A percentile compares a stretch with the other conserved stretches of the same genome.
These are phyloP conservation scores for Fusarium subglutinans DNA, from an alignment of 2,329 filamentous ascomycete genomes.

Conservation along the genomic window DNA sequence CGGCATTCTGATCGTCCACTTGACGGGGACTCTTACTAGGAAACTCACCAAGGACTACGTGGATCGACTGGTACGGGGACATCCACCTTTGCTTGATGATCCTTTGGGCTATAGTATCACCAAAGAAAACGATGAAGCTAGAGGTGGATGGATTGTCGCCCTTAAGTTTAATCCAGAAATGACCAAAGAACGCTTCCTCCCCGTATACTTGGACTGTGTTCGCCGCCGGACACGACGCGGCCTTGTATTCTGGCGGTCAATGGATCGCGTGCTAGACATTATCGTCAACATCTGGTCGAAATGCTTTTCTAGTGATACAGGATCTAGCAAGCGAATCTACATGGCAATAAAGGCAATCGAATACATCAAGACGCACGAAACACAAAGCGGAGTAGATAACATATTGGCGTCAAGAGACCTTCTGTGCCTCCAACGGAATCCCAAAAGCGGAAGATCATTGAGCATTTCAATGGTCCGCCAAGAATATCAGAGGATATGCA, in stretches of 20 bases:
- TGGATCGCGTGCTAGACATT: neutral
- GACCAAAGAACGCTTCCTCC: neutral
- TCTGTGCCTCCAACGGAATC: fast-evolving
- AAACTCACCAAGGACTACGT: neutral
- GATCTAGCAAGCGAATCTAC: no score
- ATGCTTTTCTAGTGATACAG: no score
- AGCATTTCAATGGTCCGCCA: neutral
- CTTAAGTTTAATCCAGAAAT: neutral
- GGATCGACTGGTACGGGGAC: neutral
- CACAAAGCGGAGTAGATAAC: neutral
- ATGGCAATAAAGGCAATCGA: neutral
- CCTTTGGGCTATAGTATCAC: neutral
- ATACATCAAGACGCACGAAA: neutral
- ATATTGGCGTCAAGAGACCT: fast-evolving
- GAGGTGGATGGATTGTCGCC: neutral
- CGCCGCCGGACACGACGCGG: fast-evolving
- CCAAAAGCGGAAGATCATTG: neutral
- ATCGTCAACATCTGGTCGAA: neutral
- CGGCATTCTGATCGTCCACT: neutral
- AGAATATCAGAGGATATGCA: neutral
- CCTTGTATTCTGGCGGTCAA: neutral
- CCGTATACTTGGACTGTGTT: fast-evolving
- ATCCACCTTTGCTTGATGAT: neutral
- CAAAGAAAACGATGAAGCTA: neutral
- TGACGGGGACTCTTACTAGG: fast-evolving